Conservation (phyloP, 495 filamentous ascomycete species). For the Margaritispora aquatica region DNA sequence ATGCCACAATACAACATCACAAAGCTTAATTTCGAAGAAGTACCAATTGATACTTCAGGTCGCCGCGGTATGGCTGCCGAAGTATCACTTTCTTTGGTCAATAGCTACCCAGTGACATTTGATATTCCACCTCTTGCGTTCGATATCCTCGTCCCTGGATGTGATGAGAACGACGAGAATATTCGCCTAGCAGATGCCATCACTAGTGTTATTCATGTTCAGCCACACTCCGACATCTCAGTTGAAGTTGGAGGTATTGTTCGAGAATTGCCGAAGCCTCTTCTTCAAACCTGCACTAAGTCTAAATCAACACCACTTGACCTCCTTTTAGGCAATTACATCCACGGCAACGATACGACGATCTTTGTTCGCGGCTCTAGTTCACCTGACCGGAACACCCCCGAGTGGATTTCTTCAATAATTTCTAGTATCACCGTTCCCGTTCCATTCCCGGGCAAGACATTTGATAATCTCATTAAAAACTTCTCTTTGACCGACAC, state of each 20-base stretch:
- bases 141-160: slow-evolving; percentile 75
- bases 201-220: slow-evolving; percentile 57
- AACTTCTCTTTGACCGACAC: slow-evolving; percentile 82
- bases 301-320: slow-evolving; percentile 78
- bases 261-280: slow-evolving; percentile 57
- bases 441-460: slow-evolving; percentile 72
- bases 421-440: slow-evolving; percentile 78
- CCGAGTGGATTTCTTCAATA: slow-evolving; percentile 74
- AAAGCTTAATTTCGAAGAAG: slow-evolving; percentile 68
- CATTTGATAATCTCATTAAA: slow-evolving; percentile 72
- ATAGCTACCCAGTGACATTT: slow-evolving; percentile 70
- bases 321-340: slow-evolving; percentile 70
- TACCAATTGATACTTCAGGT: slow-evolving; percentile 36
- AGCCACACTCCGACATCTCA: slow-evolving; percentile 56
- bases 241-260: slow-evolving; percentile 65
- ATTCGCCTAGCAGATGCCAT: slow-evolving; percentile 66
- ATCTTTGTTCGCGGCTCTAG: slow-evolving; percentile 75
- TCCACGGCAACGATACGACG: slow-evolving; percentile 68
- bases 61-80: slow-evolving; percentile 69
- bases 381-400: slow-evolving; percentile 55
- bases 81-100: slow-evolving; percentile 58
- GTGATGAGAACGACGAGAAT: slow-evolving; percentile 49
- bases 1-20: slow-evolving; percentile 74
- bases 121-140: slow-evolving; percentile 75
- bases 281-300: slow-evolving; percentile 67